Base-by-base conservation (phyloP, 140 eudicot species). In the Ambrosia hybrid region DNA sequence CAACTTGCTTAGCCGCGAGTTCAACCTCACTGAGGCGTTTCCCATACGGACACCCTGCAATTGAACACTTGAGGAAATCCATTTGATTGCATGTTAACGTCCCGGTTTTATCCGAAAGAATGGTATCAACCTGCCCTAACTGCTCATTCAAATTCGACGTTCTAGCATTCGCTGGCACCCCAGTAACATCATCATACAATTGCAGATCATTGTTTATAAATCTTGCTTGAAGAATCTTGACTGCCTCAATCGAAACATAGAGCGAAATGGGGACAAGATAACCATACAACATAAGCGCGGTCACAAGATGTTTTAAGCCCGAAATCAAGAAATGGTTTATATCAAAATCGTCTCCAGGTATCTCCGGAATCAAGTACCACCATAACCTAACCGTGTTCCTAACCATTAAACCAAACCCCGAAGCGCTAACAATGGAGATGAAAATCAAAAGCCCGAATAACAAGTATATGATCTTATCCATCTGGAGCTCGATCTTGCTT, bases 81-180 rank as follows among this genome's bases (percentile, higher is more conserved):
- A 88, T 88, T 15, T 82, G 86, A 58, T 88, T 88, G 48, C 90
- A 82, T 9, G 95, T 88, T 12, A 88, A 78, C 10, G 95, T 88
- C 51, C 95, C 95, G 1, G 95, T 88, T 82, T 88, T 88, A 71
- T 88, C 91, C 2, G 95, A 78, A 6, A 88, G 81, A 57, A 88
- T 85, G 12, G 84, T 85, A 17, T 88, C 91, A 15, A 88, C 90
- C 43, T 88, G 95, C 5, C 95, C 95, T n/a, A 88, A 79, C 9
- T 88, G 91, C 51, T 88, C 95, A 6, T 85, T 88, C 60, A 88
- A 70, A 60, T 88, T 88, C 3, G 95, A 88, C 1, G 95, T 88
- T 34, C 95, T 62, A n/a, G 95, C 91, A 1, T 80, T 80, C 6
- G 84, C 95, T 0, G 86, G 76, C 26, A 77, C 83, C 0, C 84